Conservation (phyloP, 768 basidiomycete genomes). For the Erythrobasidium yunnanense region DNA sequence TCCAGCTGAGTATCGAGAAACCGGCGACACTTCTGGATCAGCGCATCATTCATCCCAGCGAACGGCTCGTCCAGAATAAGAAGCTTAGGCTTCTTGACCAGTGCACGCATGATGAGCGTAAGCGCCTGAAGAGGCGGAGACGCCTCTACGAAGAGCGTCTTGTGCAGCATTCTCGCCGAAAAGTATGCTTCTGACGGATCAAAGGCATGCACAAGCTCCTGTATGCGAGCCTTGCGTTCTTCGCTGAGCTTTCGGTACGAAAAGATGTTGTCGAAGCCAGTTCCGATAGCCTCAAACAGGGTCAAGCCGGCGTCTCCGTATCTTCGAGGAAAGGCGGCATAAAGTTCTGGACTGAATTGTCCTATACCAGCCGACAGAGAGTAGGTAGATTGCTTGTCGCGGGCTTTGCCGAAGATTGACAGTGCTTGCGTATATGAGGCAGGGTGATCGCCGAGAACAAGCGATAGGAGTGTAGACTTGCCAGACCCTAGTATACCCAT, state of each 20-base stretch:
- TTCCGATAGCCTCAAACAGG: slow-evolving; percentile 62
- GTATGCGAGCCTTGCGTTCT: slow-evolving; percentile 47
- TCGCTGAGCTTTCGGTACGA: slow-evolving; percentile 48
- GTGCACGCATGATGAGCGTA: slow-evolving; percentile 70
- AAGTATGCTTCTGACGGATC: slow-evolving; percentile 46
- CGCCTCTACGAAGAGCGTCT: slow-evolving; percentile 56
- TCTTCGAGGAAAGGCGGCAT: slow-evolving; percentile 66
- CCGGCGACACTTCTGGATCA: slow-evolving; percentile 55
- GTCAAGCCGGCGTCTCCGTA: slow-evolving; percentile 29
- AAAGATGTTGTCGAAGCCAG: slow-evolving; percentile 78
- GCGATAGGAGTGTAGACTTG: slow-evolving; percentile 81
- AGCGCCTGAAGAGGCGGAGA: slow-evolving; percentile 66
- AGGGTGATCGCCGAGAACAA: slow-evolving; percentile 88
- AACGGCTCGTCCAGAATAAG: slow-evolving; percentile 84
- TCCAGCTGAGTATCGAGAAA: slow-evolving; percentile 52
- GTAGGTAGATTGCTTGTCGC: slow-evolving; percentile 55
- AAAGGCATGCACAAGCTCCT: slow-evolving; percentile 56
- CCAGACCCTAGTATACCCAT: slow-evolving; percentile 60
- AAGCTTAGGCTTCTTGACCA: slow-evolving; percentile 62
- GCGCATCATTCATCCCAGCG: slow-evolving; percentile 76
- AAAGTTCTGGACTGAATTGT: slow-evolving; percentile 76
- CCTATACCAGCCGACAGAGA: slow-evolving; percentile 42
- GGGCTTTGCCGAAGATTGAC: slow-evolving; percentile 54
- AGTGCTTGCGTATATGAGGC: slow-evolving; percentile 75
- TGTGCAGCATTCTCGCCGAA: slow-evolving; percentile 46